Percentiles rank a stretch among this genome's conserved stretches.
phyloP scores from a whole-genome alignment of 306 rosid species.

The Fagus crenata region DNA sequence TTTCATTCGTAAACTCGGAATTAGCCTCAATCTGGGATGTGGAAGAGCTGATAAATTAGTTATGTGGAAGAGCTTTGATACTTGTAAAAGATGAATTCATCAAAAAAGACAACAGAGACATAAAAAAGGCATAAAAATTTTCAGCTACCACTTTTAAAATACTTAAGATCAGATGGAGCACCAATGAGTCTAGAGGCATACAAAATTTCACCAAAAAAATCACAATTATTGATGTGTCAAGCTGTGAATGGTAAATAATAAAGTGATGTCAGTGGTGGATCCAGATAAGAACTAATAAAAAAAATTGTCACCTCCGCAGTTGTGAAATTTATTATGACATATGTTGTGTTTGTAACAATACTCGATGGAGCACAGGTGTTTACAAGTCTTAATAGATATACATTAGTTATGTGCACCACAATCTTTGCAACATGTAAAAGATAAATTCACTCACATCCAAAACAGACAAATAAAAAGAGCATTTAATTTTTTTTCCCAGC shows the following conservation, averaged over 20 bases:
- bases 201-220: too few species aligned
- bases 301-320: too few species aligned
- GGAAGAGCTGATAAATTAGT: slow-evolving; percentile 37
- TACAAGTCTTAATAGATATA: slow-evolving; percentile 10
- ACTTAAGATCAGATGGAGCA: slow-evolving; percentile 6
- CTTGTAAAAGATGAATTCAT: slow-evolving; percentile 11
- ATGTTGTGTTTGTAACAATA: too few species aligned
- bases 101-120: not conserved
- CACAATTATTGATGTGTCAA: too few species aligned
- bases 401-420: slow-evolving; percentile 14
- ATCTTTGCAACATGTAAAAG: not conserved
- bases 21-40: slow-evolving; percentile 66
- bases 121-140: not conserved
- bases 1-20: slow-evolving; percentile 63
- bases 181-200: too few species aligned
- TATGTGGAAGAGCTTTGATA: slow-evolving; percentile 14
- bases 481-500: not conserved
- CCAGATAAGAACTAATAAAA: too few species aligned
- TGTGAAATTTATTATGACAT: too few species aligned
- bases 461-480: not conserved
- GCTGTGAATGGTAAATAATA: too few species aligned
- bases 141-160: not conserved
- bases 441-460: not conserved
- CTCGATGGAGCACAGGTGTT: not conserved
- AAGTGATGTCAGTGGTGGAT: too few species aligned